phyloP scores from a whole-genome alignment of 2,329 filamentous ascomycete species.

The Fusarium buharicum region DNA sequence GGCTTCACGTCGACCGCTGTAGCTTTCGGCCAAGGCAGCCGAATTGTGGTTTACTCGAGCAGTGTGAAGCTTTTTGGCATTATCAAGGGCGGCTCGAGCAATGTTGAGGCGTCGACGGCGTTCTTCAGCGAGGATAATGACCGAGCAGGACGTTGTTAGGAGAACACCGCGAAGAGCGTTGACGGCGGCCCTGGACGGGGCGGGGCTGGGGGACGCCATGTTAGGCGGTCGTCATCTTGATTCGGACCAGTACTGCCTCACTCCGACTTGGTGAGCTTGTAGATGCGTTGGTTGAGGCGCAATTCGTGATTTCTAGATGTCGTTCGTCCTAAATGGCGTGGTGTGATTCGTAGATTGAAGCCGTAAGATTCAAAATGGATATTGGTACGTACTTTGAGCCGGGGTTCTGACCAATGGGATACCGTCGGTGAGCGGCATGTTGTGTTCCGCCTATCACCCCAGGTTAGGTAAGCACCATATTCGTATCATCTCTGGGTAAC shows the following conservation, averaged over 20 bases:
- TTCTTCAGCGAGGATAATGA: conserved; percentile 66
- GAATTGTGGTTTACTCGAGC: conserved; percentile 49
- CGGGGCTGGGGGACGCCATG: conserved; percentile 60
- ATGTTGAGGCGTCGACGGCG: conserved; percentile 65
- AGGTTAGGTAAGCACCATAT: background rate
- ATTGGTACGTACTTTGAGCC: conserved; percentile 15
- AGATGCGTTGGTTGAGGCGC: conserved; percentile 12
- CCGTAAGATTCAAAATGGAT: conserved; percentile 19
- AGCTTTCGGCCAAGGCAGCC: conserved; percentile 43
- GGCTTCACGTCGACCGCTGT: conserved; percentile 38
- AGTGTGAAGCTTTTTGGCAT: conserved; percentile 62
- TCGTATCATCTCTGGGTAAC: no score
- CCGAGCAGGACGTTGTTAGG: conserved; percentile 67
- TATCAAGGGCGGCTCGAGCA: conserved; percentile 61
- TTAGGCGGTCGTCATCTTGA: conserved; percentile 45
- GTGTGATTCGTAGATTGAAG: conserved; percentile 37
- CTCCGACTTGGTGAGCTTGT: conserved; percentile 4
- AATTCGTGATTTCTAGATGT: conserved; percentile 43
- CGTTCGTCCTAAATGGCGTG: conserved; percentile 33
- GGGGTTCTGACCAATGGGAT: conserved; percentile 17
- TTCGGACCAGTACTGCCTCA: conserved; percentile 11
- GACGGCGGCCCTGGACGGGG: conserved; percentile 66
- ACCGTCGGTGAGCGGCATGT: conserved; percentile 1
- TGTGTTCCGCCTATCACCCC: background rate
- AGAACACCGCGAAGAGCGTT: conserved; percentile 66